Base-by-base conservation (phyloP, 148 eudicot genomes). In the Camellia granthamiana region DNA sequence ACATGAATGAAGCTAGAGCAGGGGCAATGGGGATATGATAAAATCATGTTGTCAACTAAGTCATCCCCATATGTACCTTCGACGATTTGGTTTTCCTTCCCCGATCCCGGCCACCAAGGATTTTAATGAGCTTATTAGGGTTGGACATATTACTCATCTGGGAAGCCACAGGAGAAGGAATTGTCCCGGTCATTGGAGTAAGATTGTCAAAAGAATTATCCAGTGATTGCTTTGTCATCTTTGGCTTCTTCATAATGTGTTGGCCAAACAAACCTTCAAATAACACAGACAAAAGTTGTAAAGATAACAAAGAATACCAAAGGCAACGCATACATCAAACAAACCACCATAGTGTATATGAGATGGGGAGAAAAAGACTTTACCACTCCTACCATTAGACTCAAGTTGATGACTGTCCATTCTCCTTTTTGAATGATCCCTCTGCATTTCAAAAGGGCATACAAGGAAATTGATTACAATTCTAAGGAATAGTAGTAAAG, bases 61-160 rank as follows among this genome's bases (percentile, higher is more conserved):
- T 60, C 38, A 19, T 41, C 52, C 23, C n/a, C 41, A 72, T 14
- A n/a, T 6, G 76, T 90, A 95, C 99, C 97, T 93, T 95, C 71
- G 83, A 83, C 23, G 75, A 81, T 86, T 91, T 95, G 56, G 84
- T 65, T 85, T 93, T 95, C 80, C 92, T 92, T 78, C 87, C 88
- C 82, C 90, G 88, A 81, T 92, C 96, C 69, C 93, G 86, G 41
- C 91, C 90, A 77, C 93, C 91, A 83, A 93, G 86, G 84, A 92
- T 79, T 87, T 92, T 92, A 42, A 92, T 87, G 74, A 95, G 84
- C 88, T 91, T 93, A 80, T 84, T 93, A 76, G 93, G 92, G 84
- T 89, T 89, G 81, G 94, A 84, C 94, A 93, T 89, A 79, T 91
- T 91, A 85, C 97, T 95, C 92, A 92, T 93, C 74, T 95, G 97